Conservation (phyloP, 352 stramenopile species). For the Globisporangium uncinulatum region DNA sequence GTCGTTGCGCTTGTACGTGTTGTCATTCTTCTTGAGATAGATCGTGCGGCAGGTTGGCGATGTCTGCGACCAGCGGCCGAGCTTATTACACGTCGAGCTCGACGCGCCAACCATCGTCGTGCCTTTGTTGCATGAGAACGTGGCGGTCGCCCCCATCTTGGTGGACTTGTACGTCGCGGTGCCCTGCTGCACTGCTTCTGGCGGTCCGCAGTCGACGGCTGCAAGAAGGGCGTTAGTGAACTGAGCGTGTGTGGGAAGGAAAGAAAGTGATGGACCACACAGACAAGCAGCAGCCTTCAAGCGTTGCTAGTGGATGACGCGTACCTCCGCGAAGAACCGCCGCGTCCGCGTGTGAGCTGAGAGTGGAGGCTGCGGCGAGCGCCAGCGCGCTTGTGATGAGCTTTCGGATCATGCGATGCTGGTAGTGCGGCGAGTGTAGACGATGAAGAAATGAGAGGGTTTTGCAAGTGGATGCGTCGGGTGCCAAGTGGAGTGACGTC, state of each 20-base stretch:
- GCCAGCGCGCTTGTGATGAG: neutral
- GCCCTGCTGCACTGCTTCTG: slow-evolving; percentile 33
- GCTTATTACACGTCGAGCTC: slow-evolving; percentile 24
- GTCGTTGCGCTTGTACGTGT: slow-evolving; percentile 50
- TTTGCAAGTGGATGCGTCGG: neutral
- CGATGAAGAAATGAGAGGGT: neutral
- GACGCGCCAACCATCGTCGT: slow-evolving; percentile 24
- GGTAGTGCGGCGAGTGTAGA: neutral
- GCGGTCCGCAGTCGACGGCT: slow-evolving; percentile 17
- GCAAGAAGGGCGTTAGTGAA: neutral
- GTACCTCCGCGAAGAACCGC: neutral
- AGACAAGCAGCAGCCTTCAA: too few species aligned
- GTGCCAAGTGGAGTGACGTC: too few species aligned
- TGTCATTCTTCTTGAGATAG: slow-evolving; percentile 40
- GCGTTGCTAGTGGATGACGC: too few species aligned
- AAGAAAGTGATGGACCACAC: neutral
- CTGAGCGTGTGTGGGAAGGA: neutral
- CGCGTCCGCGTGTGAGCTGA: neutral
- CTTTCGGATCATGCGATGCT: neutral
- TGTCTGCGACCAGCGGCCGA: slow-evolving; percentile 31
- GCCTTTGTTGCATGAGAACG: slow-evolving; percentile 40
- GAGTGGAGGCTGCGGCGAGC: neutral
- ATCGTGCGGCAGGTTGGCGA: slow-evolving; percentile 35
- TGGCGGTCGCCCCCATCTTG: slow-evolving; percentile 23
- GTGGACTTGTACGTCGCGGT: slow-evolving; percentile 32